Evolutionary conservation across 495 filamentous ascomycete species (phyloP).

Genomic region (Xylaria intraflava): DNA sequence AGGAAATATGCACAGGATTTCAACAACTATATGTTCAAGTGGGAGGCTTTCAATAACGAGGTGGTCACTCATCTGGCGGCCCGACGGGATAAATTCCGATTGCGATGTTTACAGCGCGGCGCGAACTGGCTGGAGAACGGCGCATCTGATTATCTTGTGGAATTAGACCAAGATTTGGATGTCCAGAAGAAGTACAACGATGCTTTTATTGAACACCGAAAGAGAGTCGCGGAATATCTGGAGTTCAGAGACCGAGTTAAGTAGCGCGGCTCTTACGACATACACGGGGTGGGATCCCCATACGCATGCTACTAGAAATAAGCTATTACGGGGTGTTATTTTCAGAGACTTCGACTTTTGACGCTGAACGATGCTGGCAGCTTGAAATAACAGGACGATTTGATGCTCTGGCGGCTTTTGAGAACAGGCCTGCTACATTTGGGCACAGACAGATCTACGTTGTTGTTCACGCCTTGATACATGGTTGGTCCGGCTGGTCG

Average conservation of each 20-base stretch:
- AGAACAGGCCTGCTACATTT: neutral
- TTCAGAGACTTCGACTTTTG: neutral
- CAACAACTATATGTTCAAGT: constrained; percentile 61
- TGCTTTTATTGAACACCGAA: constrained; percentile 10
- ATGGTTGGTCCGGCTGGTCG: neutral
- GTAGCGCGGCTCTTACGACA: neutral
- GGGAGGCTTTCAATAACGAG: constrained; percentile 56
- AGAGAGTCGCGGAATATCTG: constrained; percentile 1
- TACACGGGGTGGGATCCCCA: neutral
- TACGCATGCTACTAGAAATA: neutral
- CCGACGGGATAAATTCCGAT: constrained; percentile 50
- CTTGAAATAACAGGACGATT: neutral
- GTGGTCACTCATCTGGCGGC: constrained; percentile 63
- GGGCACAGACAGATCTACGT: neutral
- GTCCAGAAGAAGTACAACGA: constrained; percentile 8
- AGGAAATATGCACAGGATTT: constrained; percentile 56
- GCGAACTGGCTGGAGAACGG: constrained; percentile 39
- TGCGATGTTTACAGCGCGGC: constrained; percentile 33
- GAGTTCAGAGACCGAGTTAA: constrained; percentile 12
- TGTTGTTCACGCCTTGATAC: neutral
- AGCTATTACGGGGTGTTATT: neutral
- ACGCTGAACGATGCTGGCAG: neutral
- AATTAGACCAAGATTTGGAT: constrained; percentile 10
- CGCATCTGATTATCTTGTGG: constrained; percentile 2
- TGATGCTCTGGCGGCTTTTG: neutral